A percentile compares a stretch with the other conserved stretches of the same genome.
These are phyloP conservation scores for Selaginella moellendorffii DNA, from an alignment of 75 land plant species.

Conservation along the genomic window DNA sequence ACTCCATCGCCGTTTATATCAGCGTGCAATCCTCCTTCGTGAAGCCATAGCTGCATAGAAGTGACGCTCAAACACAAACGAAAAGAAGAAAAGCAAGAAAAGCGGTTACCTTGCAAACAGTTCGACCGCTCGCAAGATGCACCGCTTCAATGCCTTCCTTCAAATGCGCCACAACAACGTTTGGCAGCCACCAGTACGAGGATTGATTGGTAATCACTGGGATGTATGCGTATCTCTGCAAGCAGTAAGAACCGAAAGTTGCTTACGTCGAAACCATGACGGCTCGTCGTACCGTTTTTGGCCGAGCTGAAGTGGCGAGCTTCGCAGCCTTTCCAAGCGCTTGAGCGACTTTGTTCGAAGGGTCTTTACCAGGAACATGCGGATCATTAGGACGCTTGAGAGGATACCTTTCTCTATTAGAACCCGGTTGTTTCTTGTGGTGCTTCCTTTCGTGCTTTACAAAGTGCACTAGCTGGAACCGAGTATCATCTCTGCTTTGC, in stretches of 20 bases:
- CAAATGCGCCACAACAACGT: slow-evolving; percentile 89
- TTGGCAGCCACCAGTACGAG: slow-evolving; percentile 89
- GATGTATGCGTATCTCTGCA: slow-evolving; percentile 53
- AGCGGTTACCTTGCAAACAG: slow-evolving; percentile 77
- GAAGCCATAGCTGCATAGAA: slow-evolving; percentile 61
- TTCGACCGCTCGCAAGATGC: slow-evolving; percentile 85
- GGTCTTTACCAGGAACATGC: slow-evolving; percentile 69
- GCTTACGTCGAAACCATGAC: too few relatives aligned
- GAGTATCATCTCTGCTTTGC: slow-evolving; percentile 90
- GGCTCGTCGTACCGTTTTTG: slow-evolving; percentile 72
- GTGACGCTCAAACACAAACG: too few relatives aligned
- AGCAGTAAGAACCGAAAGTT: background rate
- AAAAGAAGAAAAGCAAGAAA: too few relatives aligned
- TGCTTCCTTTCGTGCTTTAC: slow-evolving; percentile 70
- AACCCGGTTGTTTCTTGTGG: slow-evolving; percentile 50
- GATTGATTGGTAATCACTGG: slow-evolving; percentile 90
- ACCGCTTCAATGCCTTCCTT: slow-evolving; percentile 96
- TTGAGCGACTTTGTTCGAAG: slow-evolving; percentile 52
- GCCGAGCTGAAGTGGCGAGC: slow-evolving; percentile 48
- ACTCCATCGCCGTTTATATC: slow-evolving; percentile 99
- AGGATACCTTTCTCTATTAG: slow-evolving; percentile 10
- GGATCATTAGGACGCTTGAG: slow-evolving; percentile 56
- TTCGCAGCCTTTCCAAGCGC: slow-evolving; percentile 65
- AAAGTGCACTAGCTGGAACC: slow-evolving; percentile 59
- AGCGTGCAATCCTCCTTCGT: slow-evolving; percentile 95